Percentiles rank a stretch among this genome's conserved stretches.
These are phyloP conservation scores for Endocalyx cinctus DNA, from an alignment of 2,329 filamentous ascomycete genomes.

Conservation along the genomic window DNA sequence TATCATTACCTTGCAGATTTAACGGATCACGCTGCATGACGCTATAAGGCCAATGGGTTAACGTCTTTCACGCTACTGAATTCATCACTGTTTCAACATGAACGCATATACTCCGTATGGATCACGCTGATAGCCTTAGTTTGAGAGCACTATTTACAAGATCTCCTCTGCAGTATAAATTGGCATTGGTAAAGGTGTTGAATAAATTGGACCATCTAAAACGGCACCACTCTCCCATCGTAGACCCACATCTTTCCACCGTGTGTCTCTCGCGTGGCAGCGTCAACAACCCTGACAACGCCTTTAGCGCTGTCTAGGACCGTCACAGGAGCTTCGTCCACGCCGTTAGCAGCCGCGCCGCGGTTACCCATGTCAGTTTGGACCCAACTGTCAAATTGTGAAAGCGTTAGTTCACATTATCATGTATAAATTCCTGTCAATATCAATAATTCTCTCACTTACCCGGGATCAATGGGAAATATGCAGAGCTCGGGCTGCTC, in stretches of 20 bases:
- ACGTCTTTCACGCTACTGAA: too few species aligned
- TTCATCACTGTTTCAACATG: too few species aligned
- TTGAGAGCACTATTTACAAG: too few species aligned
- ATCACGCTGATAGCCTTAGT: too few species aligned
- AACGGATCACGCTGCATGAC: too few species aligned
- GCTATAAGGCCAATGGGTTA: too few species aligned
- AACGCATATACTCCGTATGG: too few species aligned
- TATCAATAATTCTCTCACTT: conserved; percentile 3
- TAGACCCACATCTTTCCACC: conserved; percentile 4
- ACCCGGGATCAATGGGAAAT: conserved; percentile 27
- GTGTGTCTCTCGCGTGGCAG: conserved; percentile 6
- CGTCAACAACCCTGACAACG: conserved; percentile 19
- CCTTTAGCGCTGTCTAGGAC: conserved; percentile 30
- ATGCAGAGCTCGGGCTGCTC: conserved; percentile 25
- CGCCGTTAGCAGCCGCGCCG: conserved; percentile 27
- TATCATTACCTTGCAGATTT: too few species aligned
- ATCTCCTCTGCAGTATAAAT: too few species aligned
- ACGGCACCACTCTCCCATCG: conserved; percentile 3
- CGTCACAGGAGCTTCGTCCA: conserved; percentile 27
- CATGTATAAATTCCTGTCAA: too few species aligned
- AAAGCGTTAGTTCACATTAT: too few species aligned
- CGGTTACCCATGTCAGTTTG: conserved; percentile 35
- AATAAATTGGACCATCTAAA: conserved; percentile 5
- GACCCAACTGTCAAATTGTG: conserved; percentile 25
- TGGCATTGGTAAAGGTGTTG: too few species aligned